These are phyloP conservation scores for Ophiocordyceps camponoti-leonardi DNA, from an alignment of 2,329 filamentous ascomycete species.

Conservation along the genomic window DNA sequence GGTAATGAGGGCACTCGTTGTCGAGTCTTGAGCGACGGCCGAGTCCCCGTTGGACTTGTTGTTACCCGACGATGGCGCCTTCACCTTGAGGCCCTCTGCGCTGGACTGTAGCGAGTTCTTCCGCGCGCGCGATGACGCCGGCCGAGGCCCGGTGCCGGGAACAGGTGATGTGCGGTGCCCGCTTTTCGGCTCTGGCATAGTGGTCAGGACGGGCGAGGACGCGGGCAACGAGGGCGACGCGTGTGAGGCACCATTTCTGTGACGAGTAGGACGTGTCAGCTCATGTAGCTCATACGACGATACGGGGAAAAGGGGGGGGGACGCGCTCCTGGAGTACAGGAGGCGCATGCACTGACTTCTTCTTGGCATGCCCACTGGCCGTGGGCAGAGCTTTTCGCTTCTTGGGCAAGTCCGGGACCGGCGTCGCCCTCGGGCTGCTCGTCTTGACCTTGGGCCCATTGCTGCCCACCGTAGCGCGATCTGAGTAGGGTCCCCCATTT, in stretches of 20 bases:
- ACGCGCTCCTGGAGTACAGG: not conserved
- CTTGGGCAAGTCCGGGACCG: conserved; percentile 52
- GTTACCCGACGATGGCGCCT: conserved; percentile 42
- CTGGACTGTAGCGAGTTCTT: conserved; percentile 55
- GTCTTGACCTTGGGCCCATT: conserved; percentile 37
- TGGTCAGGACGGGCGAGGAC: conserved; percentile 59
- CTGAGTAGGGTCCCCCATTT: conserved; percentile 33
- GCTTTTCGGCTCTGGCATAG: conserved; percentile 44
- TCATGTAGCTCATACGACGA: not conserved
- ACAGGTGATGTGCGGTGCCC: conserved; percentile 39
- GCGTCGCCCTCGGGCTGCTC: conserved; percentile 52
- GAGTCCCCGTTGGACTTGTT: conserved; percentile 40
- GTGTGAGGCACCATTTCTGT: conserved; percentile 22
- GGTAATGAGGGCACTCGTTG: conserved; percentile 8
- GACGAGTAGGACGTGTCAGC: conserved; percentile 7
- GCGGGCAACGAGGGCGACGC: conserved; percentile 54
- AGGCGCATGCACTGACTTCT: conserved; percentile 44
- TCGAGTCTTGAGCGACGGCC: conserved; percentile 18
- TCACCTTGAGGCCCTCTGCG: conserved; percentile 33
- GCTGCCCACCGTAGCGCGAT: conserved; percentile 47
- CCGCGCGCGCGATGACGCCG: conserved; percentile 52
- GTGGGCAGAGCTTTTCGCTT: conserved; percentile 49
- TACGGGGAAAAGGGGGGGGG: no score
- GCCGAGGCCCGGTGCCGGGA: conserved; percentile 37
- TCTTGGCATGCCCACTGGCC: conserved; percentile 57